A percentile compares a stretch with the other conserved stretches of the same genome.
These are phyloP conservation scores for Zygosaccharomyces kombuchaensis DNA, from an alignment of 805 yeast genomes.

Conservation along the genomic window DNA sequence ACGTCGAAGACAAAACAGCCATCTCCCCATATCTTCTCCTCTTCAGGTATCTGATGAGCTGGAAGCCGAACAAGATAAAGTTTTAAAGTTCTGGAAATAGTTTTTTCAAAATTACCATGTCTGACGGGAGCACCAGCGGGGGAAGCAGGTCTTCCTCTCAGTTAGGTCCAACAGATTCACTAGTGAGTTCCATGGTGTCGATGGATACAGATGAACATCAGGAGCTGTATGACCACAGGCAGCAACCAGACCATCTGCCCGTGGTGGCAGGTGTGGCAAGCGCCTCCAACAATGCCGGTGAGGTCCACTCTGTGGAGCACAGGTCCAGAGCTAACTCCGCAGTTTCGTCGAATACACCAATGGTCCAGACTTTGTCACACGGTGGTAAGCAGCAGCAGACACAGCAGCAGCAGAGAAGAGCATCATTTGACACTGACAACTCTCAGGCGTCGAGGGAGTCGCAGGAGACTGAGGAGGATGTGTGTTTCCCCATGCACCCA, in stretches of 20 bases:
- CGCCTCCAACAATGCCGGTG: constrained; percentile 2
- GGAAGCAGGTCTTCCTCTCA: constrained; percentile 9
- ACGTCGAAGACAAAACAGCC: background rate
- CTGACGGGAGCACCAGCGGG: constrained; percentile 8
- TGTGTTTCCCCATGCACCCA: constrained; percentile 88
- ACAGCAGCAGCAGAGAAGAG: constrained; percentile 17
- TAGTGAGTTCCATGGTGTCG: constrained; percentile 33
- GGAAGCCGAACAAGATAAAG: background rate
- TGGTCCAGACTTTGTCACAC: constrained; percentile 12
- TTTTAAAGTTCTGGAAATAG: background rate
- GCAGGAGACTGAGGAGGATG: constrained; percentile 95
- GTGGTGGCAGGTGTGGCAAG: constrained; percentile 8
- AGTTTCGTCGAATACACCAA: constrained; percentile 8
- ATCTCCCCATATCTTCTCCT: background rate
- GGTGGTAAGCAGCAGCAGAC: constrained; percentile 2
- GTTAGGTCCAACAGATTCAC: constrained; percentile 25
- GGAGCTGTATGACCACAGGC: constrained; percentile 46
- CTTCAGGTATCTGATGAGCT: background rate
- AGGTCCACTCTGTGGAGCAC: constrained; percentile 11
- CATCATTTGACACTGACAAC: constrained; percentile 55
- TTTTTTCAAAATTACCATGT: constrained; percentile 3
- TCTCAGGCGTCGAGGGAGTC: constrained; percentile 73
- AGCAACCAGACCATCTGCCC: constrained; percentile 42
- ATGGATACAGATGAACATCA: constrained; percentile 38
- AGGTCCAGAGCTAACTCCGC: constrained; percentile 24